Conservation (phyloP, 805 yeast genomes). For the Isabelozyma rhagii region DNA sequence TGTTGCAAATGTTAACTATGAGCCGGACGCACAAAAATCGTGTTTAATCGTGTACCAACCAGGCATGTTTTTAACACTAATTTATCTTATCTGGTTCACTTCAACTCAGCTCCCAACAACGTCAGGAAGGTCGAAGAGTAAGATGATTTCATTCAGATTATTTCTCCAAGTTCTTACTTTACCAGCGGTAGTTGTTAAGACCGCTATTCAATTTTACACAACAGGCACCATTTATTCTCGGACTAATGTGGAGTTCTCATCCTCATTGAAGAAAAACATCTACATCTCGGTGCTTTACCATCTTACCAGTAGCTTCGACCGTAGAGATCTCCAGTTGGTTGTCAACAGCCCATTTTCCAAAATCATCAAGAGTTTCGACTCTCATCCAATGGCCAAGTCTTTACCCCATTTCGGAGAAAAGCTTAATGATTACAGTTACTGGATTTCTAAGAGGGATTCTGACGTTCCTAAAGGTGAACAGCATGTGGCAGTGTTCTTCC, state of each 20-base stretch:
- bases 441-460: slow-evolving; percentile 5
- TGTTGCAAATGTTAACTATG: no score
- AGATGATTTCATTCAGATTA: not conserved
- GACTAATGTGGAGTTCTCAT: slow-evolving; percentile 24
- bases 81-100: no score
- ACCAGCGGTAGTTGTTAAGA: slow-evolving; percentile 18
- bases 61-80: no score
- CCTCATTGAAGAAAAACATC: slow-evolving; percentile 27
- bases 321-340: slow-evolving; percentile 17
- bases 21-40: no score
- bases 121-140: not conserved
- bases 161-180: slow-evolving; percentile 12
- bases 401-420: slow-evolving; percentile 2
- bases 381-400: slow-evolving; percentile 4
- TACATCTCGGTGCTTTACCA: slow-evolving; percentile 23
- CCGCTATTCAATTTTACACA: slow-evolving; percentile 26
- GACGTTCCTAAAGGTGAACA: slow-evolving; percentile 5
- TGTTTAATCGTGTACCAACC: no score
- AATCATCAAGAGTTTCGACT: slow-evolving; percentile 10
- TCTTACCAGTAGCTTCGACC: slow-evolving; percentile 19
- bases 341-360: slow-evolving; percentile 19
- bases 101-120: no score
- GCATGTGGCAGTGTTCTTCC: slow-evolving; percentile 18
- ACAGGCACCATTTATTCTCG: slow-evolving; percentile 27
- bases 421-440: slow-evolving; percentile 3